phyloP scores from a whole-genome alignment of 1,284 basidiomycete genomes.

The Calocybe gambosa region DNA sequence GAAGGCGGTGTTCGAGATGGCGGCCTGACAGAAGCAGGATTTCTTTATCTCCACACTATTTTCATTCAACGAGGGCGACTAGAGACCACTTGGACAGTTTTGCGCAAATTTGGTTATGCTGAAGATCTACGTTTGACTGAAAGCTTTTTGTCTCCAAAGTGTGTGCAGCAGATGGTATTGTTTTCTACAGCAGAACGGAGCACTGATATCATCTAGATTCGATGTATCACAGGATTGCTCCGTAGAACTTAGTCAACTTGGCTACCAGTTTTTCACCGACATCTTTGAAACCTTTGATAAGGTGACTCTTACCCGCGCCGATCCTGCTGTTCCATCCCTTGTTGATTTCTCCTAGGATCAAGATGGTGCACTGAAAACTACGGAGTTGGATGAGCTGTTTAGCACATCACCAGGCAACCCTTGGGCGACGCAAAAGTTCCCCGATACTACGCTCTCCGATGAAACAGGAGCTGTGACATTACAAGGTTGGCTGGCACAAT shows the following conservation, averaged over 20 bases:
- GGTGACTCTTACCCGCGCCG: slow-evolving; percentile 31
- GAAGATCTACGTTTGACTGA: slow-evolving; percentile 91
- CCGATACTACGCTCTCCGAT: slow-evolving; percentile 86
- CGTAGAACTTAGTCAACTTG: slow-evolving; percentile 88
- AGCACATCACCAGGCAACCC: slow-evolving; percentile 94
- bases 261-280: slow-evolving; percentile 97
- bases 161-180: slow-evolving; percentile 13
- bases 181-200: background rate
- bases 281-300: slow-evolving; percentile 97
- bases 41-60: slow-evolving; percentile 92
- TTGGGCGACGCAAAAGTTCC: slow-evolving; percentile 83
- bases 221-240: slow-evolving; percentile 92
- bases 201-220: slow-evolving; percentile 51
- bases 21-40: slow-evolving; percentile 91
- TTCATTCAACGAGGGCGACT: slow-evolving; percentile 96
- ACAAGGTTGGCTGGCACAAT: slow-evolving; percentile 97
- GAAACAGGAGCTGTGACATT: slow-evolving; percentile 89
- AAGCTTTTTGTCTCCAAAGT: slow-evolving; percentile 83
- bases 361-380: slow-evolving; percentile 84
- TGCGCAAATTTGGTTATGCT: slow-evolving; percentile 93
- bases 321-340: slow-evolving; percentile 2
- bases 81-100: slow-evolving; percentile 97
- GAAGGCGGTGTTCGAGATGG: slow-evolving; percentile 62
- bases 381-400: slow-evolving; percentile 88
- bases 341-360: slow-evolving; percentile 60